Conservation (phyloP, 2,329 filamentous ascomycete species). For the Plenodomus lindquistii region DNA sequence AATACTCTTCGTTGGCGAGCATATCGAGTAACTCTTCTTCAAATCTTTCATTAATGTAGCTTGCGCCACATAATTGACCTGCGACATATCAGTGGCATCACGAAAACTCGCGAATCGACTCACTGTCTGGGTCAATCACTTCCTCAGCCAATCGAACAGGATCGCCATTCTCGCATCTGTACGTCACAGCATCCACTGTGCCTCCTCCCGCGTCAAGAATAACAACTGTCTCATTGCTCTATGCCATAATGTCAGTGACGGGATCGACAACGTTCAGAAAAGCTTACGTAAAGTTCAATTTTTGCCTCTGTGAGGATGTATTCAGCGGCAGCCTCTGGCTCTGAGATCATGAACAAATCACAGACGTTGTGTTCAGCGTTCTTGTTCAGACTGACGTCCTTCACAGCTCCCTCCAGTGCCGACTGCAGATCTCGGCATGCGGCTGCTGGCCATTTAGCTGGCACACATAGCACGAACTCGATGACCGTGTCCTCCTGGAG, state of each 20-base stretch:
- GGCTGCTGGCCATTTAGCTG: slow-evolving; percentile 20
- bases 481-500: slow-evolving; percentile 5
- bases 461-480: slow-evolving; percentile 22
- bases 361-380: slow-evolving; percentile 2
- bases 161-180: too few relatives aligned
- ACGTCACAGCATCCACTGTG: too few relatives aligned
- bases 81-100: too few relatives aligned
- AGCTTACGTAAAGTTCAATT: slow-evolving; percentile 14
- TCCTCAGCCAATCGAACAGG: too few relatives aligned
- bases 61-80: too few relatives aligned
- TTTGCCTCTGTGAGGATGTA: slow-evolving; percentile 16
- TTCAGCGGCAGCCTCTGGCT: slow-evolving; percentile 25
- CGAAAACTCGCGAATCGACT: not conserved
- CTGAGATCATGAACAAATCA: slow-evolving; percentile 23
- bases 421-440: slow-evolving; percentile 20
- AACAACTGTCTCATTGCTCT: too few relatives aligned
- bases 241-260: too few relatives aligned
- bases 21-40: too few relatives aligned
- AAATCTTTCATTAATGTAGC: too few relatives aligned
- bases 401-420: slow-evolving; percentile 15
- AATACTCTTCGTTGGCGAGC: too few relatives aligned
- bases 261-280: too few relatives aligned
- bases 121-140: slow-evolving; percentile 16
- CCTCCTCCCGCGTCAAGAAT: too few relatives aligned
- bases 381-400: slow-evolving; percentile 9